A percentile compares a stretch with the other conserved stretches of the same genome.
phyloP scores from a whole-genome alignment of 352 stramenopile species.

The Phytophthora europaea region DNA sequence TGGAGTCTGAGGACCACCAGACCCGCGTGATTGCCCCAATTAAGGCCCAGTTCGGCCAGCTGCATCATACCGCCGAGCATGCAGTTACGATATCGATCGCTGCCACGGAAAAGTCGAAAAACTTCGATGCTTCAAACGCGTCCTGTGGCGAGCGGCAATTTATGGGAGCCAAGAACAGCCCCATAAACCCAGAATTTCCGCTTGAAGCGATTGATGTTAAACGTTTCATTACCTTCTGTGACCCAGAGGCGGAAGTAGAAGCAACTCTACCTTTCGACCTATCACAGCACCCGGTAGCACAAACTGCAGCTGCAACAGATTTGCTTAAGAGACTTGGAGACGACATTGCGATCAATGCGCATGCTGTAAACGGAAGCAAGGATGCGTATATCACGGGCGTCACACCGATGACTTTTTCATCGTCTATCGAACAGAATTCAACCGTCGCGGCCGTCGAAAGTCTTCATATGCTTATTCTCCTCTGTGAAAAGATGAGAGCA shows the following conservation, averaged over 20 bases:
- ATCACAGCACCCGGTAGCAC: constrained; percentile 84
- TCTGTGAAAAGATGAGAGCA: constrained; percentile 58
- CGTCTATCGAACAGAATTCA: constrained; percentile 11
- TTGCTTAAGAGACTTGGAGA: constrained; percentile 93
- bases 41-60: constrained; percentile 72
- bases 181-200: constrained; percentile 81
- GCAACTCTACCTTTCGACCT: constrained; percentile 94
- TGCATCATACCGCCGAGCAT: constrained; percentile 57
- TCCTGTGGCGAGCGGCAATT: constrained; percentile 77
- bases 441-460: constrained; percentile 31
- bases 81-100: constrained; percentile 36
- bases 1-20: constrained; percentile 69
- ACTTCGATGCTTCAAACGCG: constrained; percentile 82
- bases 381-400: constrained; percentile 79
- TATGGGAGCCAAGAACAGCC: constrained; percentile 17
- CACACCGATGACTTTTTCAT: constrained; percentile 58
- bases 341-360: constrained; percentile 92
- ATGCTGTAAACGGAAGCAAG: constrained; percentile 77
- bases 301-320: constrained; percentile 95
- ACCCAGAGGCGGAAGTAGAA: constrained; percentile 62
- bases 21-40: constrained; percentile 60
- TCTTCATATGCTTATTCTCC: constrained; percentile 62
- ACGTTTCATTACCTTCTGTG: constrained; percentile 79
- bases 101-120: constrained; percentile 16
- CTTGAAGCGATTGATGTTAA: constrained; percentile 76